Evolutionary conservation across 2,329 filamentous ascomycete genomes (phyloP).

Genomic region (Periconia sp.): DNA sequence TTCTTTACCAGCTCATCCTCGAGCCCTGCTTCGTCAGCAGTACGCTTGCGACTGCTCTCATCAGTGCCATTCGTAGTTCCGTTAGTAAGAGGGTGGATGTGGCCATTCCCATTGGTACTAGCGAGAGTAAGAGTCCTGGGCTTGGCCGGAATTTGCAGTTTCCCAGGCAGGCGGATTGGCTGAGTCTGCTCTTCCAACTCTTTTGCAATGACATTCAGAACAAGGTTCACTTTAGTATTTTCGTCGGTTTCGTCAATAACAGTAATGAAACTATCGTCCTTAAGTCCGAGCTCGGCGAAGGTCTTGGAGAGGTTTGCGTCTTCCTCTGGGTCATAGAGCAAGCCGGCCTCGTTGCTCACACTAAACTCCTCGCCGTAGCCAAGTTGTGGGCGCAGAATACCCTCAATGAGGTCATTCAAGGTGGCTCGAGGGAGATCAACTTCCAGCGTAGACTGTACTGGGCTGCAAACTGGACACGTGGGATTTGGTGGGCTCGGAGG

Average conservation of each 20-base stretch:
- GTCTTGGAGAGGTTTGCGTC: slow-evolving; percentile 85
- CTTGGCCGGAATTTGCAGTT: slow-evolving; percentile 56
- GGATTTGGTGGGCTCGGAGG: slow-evolving; percentile 71
- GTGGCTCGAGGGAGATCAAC: slow-evolving; percentile 76
- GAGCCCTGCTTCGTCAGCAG: slow-evolving; percentile 49
- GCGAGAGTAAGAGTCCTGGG: slow-evolving; percentile 53
- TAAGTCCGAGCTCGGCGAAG: slow-evolving; percentile 77
- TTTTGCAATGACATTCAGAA: slow-evolving; percentile 71
- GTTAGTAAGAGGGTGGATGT: slow-evolving; percentile 28
- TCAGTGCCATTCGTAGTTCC: slow-evolving; percentile 17
- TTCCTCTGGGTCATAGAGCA: slow-evolving; percentile 90
- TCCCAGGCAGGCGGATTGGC: slow-evolving; percentile 59
- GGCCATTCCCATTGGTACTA: slow-evolving; percentile 33
- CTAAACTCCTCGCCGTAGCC: slow-evolving; percentile 84
- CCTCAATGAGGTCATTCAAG: slow-evolving; percentile 78
- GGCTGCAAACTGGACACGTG: slow-evolving; percentile 82
- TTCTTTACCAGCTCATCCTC: slow-evolving; percentile 45
- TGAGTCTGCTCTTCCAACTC: slow-evolving; percentile 52
- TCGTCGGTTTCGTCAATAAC: slow-evolving; percentile 84
- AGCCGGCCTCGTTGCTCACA: slow-evolving; percentile 73
- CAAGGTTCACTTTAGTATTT: slow-evolving; percentile 78
- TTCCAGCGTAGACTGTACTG: slow-evolving; percentile 69
- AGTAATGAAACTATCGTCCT: slow-evolving; percentile 76
- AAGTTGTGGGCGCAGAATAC: slow-evolving; percentile 71
- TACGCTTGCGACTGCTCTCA: slow-evolving; percentile 52